phyloP scores from a whole-genome alignment of 1,284 basidiomycete species.

The Leccinum pallidistipes region DNA sequence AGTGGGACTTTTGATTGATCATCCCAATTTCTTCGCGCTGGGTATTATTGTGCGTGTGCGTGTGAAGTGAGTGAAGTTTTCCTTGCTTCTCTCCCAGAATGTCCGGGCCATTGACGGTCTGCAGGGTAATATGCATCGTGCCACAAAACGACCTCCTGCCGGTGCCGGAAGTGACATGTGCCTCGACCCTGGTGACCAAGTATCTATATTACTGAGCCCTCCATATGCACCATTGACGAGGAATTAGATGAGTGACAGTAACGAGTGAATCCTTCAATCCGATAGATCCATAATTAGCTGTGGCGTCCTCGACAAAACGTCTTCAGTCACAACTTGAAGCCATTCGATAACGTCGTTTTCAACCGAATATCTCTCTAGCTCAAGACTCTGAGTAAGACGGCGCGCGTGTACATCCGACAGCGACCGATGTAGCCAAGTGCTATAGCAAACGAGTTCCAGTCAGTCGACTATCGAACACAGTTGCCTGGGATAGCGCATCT shows the following conservation, averaged over 20 bases:
- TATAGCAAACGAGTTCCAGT: background rate
- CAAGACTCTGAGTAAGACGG: background rate
- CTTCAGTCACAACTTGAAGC: background rate
- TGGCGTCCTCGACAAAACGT: background rate
- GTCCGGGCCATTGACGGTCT: background rate
- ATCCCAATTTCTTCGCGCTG: background rate
- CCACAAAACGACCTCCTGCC: background rate
- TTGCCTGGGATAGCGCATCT: background rate
- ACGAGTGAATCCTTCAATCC: background rate
- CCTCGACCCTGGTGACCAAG: background rate
- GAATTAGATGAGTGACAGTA: background rate
- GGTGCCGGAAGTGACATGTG: background rate
- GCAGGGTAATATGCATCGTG: background rate
- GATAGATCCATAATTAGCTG: background rate
- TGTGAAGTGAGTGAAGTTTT: background rate
- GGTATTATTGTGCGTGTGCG: background rate
- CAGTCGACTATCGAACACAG: background rate
- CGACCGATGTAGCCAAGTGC: background rate
- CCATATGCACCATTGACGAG: background rate
- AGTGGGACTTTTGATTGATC: background rate
- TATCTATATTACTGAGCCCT: background rate
- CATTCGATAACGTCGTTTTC: background rate
- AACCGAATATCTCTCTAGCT: background rate
- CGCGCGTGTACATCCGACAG: background rate
- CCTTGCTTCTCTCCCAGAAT: background rate